These are phyloP conservation scores for Cordyceps fumosorosea DNA, from an alignment of 2,329 filamentous ascomycete species.

Conservation along the genomic window DNA sequence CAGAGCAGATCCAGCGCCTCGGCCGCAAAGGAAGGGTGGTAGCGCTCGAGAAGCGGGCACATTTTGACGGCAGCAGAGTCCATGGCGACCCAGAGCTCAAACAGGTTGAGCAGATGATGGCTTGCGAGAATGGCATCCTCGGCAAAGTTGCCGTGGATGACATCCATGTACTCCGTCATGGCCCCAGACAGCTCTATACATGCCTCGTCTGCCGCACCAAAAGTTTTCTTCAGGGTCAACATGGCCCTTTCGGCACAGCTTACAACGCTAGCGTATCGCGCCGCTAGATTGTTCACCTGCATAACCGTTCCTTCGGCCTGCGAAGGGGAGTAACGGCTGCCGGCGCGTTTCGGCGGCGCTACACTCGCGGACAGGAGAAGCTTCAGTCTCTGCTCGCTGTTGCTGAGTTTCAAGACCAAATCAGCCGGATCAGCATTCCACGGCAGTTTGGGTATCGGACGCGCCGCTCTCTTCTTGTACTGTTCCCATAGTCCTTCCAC, in stretches of 20 bases:
- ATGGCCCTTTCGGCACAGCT: background rate
- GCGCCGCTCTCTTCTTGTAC: no score
- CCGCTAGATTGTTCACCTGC: background rate
- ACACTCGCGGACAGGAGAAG: background rate
- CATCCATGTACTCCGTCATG: constrained; percentile 2
- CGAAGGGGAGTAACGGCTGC: background rate
- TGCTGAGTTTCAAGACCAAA: constrained; percentile 21
- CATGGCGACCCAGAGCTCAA: constrained; percentile 53
- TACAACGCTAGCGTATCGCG: background rate
- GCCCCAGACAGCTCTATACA: background rate
- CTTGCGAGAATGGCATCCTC: constrained; percentile 22
- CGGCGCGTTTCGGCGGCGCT: no score
- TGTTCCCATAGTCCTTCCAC: no score
- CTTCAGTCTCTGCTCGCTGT: background rate
- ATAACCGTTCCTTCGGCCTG: background rate
- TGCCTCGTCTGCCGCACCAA: background rate
- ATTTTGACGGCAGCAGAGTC: constrained; percentile 38
- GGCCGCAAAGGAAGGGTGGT: constrained; percentile 43
- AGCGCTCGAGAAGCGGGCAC: constrained; percentile 44
- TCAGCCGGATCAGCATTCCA: no score
- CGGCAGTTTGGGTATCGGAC: no score
- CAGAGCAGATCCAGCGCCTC: constrained; percentile 49
- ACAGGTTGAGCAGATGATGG: constrained; percentile 38
- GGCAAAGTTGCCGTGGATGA: constrained; percentile 24
- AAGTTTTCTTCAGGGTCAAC: background rate